Percentiles rank a stretch among this genome's conserved stretches.
phyloP scores from a whole-genome alignment of 2,329 filamentous ascomycete genomes.

The Trichoderma asperellum region DNA sequence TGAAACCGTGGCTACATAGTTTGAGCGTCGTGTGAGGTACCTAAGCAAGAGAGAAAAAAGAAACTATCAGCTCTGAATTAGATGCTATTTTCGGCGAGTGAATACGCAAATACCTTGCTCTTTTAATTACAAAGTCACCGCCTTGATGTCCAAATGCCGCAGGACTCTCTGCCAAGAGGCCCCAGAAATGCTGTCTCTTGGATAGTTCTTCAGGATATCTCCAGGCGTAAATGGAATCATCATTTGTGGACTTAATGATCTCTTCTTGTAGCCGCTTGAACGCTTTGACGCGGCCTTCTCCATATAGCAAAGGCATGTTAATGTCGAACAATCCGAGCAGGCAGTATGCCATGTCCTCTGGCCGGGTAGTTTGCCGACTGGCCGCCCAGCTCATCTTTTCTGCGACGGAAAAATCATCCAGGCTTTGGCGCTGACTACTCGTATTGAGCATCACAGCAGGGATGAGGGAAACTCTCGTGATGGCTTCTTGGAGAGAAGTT shows the following conservation, averaged over 20 bases:
- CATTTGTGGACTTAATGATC: constrained; percentile 38
- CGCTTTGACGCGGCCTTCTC: constrained; percentile 38
- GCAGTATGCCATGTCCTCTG: constrained; percentile 42
- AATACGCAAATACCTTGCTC: constrained; percentile 30
- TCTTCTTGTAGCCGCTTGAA: constrained; percentile 39
- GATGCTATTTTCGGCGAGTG: background rate
- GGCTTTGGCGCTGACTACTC: constrained; percentile 12
- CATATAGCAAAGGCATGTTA: constrained; percentile 42
- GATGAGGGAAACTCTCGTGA: constrained; percentile 33
- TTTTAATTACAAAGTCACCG: background rate
- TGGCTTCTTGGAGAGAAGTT: constrained; percentile 31
- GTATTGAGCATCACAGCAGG: constrained; percentile 31
- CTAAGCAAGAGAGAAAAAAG: background rate
- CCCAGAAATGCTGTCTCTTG: constrained; percentile 34
- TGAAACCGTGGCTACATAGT: constrained; percentile 32
- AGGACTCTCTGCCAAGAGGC: constrained; percentile 37
- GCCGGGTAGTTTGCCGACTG: constrained; percentile 36
- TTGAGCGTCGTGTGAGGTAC: constrained; percentile 35
- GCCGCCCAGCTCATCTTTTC: constrained; percentile 42
- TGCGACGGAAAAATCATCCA: constrained; percentile 33
- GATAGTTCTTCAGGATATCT: constrained; percentile 29
- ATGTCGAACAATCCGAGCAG: constrained; percentile 42
- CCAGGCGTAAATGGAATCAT: constrained; percentile 41
- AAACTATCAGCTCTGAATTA: background rate
- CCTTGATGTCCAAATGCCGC: constrained; percentile 35